Base-by-base conservation (phyloP, 106 monocot species). In the Dendrobium officinale region DNA sequence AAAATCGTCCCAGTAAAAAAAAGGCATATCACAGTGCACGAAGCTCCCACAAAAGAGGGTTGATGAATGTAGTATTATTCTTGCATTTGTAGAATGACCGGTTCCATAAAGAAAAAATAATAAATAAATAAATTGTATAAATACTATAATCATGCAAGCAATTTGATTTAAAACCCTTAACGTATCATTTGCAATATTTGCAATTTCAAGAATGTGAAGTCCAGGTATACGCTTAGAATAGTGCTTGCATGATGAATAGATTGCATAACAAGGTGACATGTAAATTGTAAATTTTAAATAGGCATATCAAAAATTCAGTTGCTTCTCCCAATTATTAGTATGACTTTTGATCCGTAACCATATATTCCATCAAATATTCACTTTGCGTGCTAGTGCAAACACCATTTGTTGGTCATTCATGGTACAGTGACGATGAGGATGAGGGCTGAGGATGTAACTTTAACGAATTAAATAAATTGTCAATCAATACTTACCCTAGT, bases 401-500 rank as follows among this genome's bases (percentile, higher is more conserved):
- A 20, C 20, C 44, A 44, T 44, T 42, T 42, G 19, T 42, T 42
- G 20, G 43, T 44, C 43, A 13, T 5, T 44, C 15, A 19, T 74
- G 74, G n/a, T 74, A 74, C 42, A 37, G 37, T 37, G 37, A 37
- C 37, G 20, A n/a, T 74, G 20, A 44, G 5, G n/a, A 29, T 37
- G 29, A 61, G 20, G 5, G 74, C 2, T 74, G 43, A 73, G 41
- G 22, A 24, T 31, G 11, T 16, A 70, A 10, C 16, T 15, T 70
- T 70, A 70, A 11, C 3, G 29, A 11, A 70, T 37, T 5, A 17
- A 79, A 74, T 4, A 73, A 31, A 9, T 29, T 49, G 6, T 22
- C 40, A 83, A 48, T 85, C 26, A 66, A 51, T 51, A 51, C 10
- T 51, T 85, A 96, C 81, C 92, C 93, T 99, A 72, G 80, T 41